Percentiles rank a stretch among this genome's conserved stretches.
Evolutionary conservation across 1,284 basidiomycete genomes (phyloP).

Genomic region (Paramarasmius palmivorus): DNA sequence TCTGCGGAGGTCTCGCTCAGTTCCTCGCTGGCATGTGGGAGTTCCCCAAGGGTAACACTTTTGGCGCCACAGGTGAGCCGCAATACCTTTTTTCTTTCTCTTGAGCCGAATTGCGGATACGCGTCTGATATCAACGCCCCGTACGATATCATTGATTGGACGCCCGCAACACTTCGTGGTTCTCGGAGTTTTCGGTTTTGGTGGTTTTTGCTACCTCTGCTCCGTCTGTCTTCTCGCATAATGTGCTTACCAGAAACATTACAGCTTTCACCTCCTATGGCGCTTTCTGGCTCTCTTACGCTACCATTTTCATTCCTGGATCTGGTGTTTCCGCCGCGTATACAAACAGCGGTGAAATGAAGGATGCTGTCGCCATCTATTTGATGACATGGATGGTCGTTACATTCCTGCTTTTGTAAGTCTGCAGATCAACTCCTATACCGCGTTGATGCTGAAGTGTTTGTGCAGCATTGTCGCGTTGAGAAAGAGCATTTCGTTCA

Average conservation of each 20-base stretch:
- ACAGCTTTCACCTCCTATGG: slow-evolving; percentile 84
- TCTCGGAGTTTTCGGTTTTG: neutral
- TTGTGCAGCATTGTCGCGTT: slow-evolving; percentile 66
- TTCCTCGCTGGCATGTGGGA: slow-evolving; percentile 79
- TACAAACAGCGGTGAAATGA: slow-evolving; percentile 39
- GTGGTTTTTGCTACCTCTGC: neutral
- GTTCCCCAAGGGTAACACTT: slow-evolving; percentile 75
- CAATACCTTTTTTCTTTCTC: slow-evolving; percentile 7
- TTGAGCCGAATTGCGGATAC: neutral
- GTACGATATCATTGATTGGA: no score
- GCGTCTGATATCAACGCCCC: no score
- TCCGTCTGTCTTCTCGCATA: no score
- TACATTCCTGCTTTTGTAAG: slow-evolving; percentile 63
- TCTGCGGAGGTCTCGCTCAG: slow-evolving; percentile 82
- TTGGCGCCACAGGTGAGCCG: slow-evolving; percentile 70
- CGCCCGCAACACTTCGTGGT: no score
- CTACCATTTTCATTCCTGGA: slow-evolving; percentile 63
- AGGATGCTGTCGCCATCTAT: slow-evolving; percentile 65
- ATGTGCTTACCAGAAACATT: slow-evolving; percentile 10
- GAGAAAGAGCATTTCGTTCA: slow-evolving; percentile 66
- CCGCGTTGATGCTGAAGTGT: no score
- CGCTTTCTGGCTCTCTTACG: slow-evolving; percentile 84
- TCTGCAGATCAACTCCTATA: slow-evolving; percentile 40
- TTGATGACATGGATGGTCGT: slow-evolving; percentile 72
- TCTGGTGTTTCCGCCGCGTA: slow-evolving; percentile 61